phyloP scores from a whole-genome alignment of 768 basidiomycete species.

The Trametes maxima region DNA sequence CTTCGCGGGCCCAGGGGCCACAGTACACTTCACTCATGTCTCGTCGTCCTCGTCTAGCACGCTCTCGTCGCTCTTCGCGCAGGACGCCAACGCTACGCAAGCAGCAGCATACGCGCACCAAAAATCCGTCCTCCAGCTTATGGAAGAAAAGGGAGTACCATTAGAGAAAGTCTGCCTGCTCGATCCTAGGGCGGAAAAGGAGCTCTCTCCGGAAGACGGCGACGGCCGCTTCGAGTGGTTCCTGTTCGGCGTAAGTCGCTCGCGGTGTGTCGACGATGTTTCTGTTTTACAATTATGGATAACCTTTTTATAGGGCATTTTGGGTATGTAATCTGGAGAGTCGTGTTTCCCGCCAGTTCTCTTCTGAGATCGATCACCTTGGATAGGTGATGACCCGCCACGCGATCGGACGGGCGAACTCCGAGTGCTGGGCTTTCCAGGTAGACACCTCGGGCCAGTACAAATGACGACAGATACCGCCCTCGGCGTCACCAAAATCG shows the following conservation, averaged over 20 bases:
- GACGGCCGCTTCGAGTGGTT: constrained; percentile 81
- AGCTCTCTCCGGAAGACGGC: constrained; percentile 75
- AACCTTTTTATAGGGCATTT: constrained; percentile 50
- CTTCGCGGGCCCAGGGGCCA: constrained; percentile 64
- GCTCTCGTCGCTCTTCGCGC: constrained; percentile 42
- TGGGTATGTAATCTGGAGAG: constrained; percentile 42
- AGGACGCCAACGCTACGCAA: constrained; percentile 4
- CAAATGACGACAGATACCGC: constrained; percentile 99
- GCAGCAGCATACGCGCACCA: constrained; percentile 51
- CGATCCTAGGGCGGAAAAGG: constrained; percentile 83
- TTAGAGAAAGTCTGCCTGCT: constrained; percentile 81
- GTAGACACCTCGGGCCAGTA: constrained; percentile 78
- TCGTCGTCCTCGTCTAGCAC: constrained; percentile 68
- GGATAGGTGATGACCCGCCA: constrained; percentile 90
- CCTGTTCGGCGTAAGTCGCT: constrained; percentile 77
- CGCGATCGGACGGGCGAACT: constrained; percentile 91
- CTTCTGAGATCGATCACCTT: background rate
- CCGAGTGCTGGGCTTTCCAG: constrained; percentile 83
- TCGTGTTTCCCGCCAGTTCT: background rate
- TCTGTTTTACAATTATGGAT: background rate
- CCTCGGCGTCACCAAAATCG: constrained; percentile 83
- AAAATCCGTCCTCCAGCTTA: constrained; percentile 58
- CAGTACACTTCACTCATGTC: constrained; percentile 85
- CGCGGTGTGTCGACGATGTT: background rate
- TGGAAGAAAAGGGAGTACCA: constrained; percentile 45